phyloP scores from a whole-genome alignment of 2,329 filamentous ascomycete species.

The Chrysoporthe puriensis region DNA sequence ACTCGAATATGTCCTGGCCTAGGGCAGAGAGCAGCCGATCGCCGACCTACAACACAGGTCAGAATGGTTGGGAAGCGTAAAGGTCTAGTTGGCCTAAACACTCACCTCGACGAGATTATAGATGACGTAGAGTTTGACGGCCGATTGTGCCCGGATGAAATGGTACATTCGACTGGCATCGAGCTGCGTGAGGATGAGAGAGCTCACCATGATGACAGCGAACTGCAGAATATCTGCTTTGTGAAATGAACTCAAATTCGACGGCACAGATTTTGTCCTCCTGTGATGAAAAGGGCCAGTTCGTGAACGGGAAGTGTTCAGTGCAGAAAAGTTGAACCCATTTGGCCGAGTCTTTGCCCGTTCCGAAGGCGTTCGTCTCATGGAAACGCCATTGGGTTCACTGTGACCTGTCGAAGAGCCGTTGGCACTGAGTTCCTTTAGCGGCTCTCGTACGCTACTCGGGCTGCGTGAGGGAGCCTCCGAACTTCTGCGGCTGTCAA shows the following conservation, averaged over 20 bases:
- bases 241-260: constrained; percentile 81
- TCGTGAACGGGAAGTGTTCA: constrained; percentile 34
- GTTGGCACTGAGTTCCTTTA: constrained; percentile 13
- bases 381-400: constrained; percentile 3
- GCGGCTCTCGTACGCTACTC: constrained; percentile 33
- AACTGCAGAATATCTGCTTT: constrained; percentile 96
- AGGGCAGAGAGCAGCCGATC: constrained; percentile 89
- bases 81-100: background rate
- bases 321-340: constrained; percentile 1
- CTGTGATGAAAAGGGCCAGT: constrained; percentile 60
- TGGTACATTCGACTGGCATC: constrained; percentile 99
- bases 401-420: background rate
- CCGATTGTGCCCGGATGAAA: constrained; percentile 91
- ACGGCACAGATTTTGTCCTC: constrained; percentile 82
- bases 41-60: constrained; percentile 56
- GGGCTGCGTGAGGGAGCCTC: constrained; percentile 46
- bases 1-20: constrained; percentile 95
- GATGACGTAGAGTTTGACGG: constrained; percentile 98
- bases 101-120: constrained; percentile 90
- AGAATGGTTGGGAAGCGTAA: background rate
- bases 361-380: constrained; percentile 19
- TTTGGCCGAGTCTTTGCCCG: constrained; percentile 15
- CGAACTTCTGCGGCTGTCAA: constrained; percentile 36
- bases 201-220: constrained; percentile 83
- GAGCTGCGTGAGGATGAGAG: constrained; percentile 81